Evolutionary conservation across 805 yeast genomes (phyloP).

Genomic region (Lipomyces yamanashiensis): DNA sequence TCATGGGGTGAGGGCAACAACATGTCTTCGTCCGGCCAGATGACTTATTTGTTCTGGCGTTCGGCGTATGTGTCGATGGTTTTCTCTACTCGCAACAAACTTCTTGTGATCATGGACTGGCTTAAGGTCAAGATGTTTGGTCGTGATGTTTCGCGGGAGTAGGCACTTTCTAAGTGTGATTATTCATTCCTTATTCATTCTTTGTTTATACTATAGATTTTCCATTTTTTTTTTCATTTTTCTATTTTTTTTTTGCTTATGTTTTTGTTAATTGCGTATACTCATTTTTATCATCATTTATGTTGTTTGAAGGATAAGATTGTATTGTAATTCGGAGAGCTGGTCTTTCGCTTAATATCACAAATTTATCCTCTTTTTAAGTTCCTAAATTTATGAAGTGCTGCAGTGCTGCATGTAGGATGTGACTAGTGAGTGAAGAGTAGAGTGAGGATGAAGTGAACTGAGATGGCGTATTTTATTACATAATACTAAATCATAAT

Average conservation of each 20-base stretch:
- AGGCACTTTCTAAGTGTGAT: conserved; percentile 34
- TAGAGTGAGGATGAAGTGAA: too few relatives aligned
- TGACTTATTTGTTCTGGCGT: conserved; percentile 94
- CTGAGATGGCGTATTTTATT: too few relatives aligned
- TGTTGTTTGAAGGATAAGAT: neutral
- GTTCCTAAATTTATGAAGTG: neutral
- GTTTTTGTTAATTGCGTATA: neutral
- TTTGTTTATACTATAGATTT: conserved; percentile 1
- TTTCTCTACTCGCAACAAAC: conserved; percentile 84
- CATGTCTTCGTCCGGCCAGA: conserved; percentile 79
- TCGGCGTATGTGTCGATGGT: conserved; percentile 92
- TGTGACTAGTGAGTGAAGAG: neutral
- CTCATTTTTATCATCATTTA: neutral
- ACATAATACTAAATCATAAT: too few relatives aligned
- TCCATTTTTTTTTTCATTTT: neutral
- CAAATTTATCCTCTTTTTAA: neutral
- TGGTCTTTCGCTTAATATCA: neutral
- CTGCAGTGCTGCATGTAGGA: neutral
- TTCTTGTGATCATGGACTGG: conserved; percentile 89
- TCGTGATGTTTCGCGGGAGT: conserved; percentile 90
- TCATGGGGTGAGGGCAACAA: conserved; percentile 68
- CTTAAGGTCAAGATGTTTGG: conserved; percentile 84
- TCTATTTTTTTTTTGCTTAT: neutral
- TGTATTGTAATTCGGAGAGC: neutral
- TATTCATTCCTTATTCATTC: neutral